These are phyloP conservation scores for Holtermannia corniformis DNA, from an alignment of 768 basidiomycete species.

Conservation along the genomic window DNA sequence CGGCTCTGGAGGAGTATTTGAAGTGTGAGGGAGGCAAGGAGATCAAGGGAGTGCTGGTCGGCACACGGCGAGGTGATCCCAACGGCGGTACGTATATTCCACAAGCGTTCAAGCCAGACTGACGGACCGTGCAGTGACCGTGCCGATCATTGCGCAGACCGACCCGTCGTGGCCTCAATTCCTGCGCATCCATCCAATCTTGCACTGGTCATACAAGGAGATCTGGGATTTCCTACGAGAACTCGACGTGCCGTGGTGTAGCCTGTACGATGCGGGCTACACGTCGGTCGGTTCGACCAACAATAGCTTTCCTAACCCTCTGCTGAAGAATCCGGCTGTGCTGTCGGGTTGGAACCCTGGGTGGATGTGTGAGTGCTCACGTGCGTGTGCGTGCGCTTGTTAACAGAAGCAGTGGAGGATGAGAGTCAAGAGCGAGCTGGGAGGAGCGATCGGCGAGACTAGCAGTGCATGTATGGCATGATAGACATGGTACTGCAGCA, in stretches of 20 bases:
- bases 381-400: neutral
- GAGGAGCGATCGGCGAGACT: slow-evolving; percentile 3
- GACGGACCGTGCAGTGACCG: slow-evolving; percentile 5
- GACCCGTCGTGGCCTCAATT: slow-evolving; percentile 84
- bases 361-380: slow-evolving; percentile 25
- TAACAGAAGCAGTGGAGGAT: slow-evolving; percentile 13
- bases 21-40: slow-evolving; percentile 41
- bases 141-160: slow-evolving; percentile 48
- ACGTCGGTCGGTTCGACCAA: slow-evolving; percentile 92
- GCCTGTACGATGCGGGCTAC: slow-evolving; percentile 88
- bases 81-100: slow-evolving; percentile 69
- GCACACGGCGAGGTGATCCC: slow-evolving; percentile 80
- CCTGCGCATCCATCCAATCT: slow-evolving; percentile 86
- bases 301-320: slow-evolving; percentile 90
- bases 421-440: slow-evolving; percentile 26
- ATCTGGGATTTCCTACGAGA: slow-evolving; percentile 78
- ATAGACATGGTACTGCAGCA: neutral
- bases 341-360: slow-evolving; percentile 28
- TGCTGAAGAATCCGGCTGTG: slow-evolving; percentile 45
- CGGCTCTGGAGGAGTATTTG: slow-evolving; percentile 66
- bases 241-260: slow-evolving; percentile 74
- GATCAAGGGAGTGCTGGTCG: slow-evolving; percentile 74
- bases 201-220: slow-evolving; percentile 84
- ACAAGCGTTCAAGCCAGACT: neutral
- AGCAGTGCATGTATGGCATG: neutral